Base-by-base conservation (phyloP, 108 stramenopile genomes). In the Skeletonema tropicum region DNA sequence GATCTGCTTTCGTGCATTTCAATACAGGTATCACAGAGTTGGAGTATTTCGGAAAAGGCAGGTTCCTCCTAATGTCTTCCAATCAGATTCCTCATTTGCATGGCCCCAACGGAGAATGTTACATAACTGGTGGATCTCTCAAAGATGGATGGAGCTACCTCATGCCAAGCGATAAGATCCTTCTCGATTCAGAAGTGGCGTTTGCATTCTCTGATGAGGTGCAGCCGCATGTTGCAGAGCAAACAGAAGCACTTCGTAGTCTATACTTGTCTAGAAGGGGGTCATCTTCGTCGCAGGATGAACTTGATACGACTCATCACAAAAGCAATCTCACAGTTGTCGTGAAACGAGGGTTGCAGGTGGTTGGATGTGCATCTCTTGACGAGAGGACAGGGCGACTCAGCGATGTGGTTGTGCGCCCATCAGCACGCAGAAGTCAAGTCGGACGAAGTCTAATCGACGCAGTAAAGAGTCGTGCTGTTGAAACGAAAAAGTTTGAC, bases 1-100 rank as follows among this genome's bases (percentile, higher is more conserved):
- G 86, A 60, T 77, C 84, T 33, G 89, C 91, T 9, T 92, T 92
- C 76, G 86, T 87, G 8, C 91, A 92, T 75, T 87, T 68, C 69
- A 92, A 92, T 57, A 92, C 91, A 4, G 91, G 89, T 8, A 89
- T 89, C 11, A 90, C 91, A 5, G 88, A 92, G 64, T 60, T 90
- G 39, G 91, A 92, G 60, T 92, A 92, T 60, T 92, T 92, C 78
- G 91, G 91, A 9, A 71, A 83, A 41, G 89, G 91, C 1, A 76
- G 89, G 41, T 92, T 90, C 62, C 77, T 92, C 0, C 17, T 89
- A 17, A 88, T 92, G 91, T 71, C 78, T 29, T 80, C 85, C 35
- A 92, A 92, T 64, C 71, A 78, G 3, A 65, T 83, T 11, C 91
- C 91, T 12, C 91, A 92, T 68, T 58, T 90, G 45, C 70, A 70